Evolutionary conservation across 352 stramenopile species (phyloP), one percentile per base, ranked within the genome.

Genomic region (Halophytophthora batemanensis): DNA sequence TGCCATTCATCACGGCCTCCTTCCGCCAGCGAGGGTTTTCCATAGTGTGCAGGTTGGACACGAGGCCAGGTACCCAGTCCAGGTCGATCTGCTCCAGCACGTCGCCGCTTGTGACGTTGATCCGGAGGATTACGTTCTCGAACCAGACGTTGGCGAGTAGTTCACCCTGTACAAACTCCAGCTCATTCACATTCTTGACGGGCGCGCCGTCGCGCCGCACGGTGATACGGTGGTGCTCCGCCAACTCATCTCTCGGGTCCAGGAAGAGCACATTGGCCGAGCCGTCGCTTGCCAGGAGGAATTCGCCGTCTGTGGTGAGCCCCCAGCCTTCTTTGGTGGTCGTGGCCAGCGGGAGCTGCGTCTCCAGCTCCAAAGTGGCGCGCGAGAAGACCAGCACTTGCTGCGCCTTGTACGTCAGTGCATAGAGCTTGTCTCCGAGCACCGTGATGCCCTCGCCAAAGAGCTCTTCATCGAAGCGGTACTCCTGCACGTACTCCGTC

Each of bases 111-210:
- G 33, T 43, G 14, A 79, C 65, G 50, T 95, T 68, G 41, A 96
- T 96, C 12, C 80, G 76, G 37, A 95, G 45, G 19, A 96, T 70
- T 43, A 80, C 29, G 53, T 88, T 71, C 40, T 80, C 57, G 52
- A 88, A 87, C 87, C 87, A 96, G 17, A 96, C 78, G 50, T 96
- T 96, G 14, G 87, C 87, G 10, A 95, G 69, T 18, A 96, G 68
- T 50, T 93, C 80, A 4, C 73, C 83, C 21, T 90, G 60, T 1
- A 93, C 78, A 39, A 72, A 95, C 70, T 96, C 87, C 38, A 96
- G 74, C 46, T 96, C 87, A 62, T 96, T 96, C 45, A 96, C 50
- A 28, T 84, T 74, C 15, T 25, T 56, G 39, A 95, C 59, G 1
- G 46, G 29, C 29, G 63, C 49, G 45, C 76, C 77, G 56, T 79